Percentiles rank a stretch among this genome's conserved stretches.
phyloP scores from a whole-genome alignment of 2,329 filamentous ascomycete genomes.

The Ophiocordyceps camponoti-leonardi region DNA sequence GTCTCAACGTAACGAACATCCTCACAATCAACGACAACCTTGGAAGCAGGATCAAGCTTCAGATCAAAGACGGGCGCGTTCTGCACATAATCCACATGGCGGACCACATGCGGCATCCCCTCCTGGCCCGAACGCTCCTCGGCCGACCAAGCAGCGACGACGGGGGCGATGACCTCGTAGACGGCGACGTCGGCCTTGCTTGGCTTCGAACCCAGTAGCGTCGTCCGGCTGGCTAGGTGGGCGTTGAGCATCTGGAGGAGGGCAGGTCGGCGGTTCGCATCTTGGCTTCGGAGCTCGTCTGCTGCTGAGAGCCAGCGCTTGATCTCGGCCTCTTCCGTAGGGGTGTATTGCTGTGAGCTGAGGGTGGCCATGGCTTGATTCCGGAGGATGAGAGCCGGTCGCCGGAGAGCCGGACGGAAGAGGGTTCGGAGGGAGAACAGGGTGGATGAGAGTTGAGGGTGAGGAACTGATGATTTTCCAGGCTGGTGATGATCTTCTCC shows the following conservation, averaged over 20 bases:
- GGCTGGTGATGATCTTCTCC: no score
- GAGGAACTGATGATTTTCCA: no score
- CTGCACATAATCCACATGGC: slow-evolving; percentile 87
- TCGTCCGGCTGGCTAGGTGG: slow-evolving; percentile 77
- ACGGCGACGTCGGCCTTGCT: slow-evolving; percentile 74
- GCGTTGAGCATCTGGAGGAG: slow-evolving; percentile 69
- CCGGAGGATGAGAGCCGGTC: slow-evolving; percentile 7
- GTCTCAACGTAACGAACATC: slow-evolving; percentile 60
- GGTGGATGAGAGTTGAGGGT: neutral
- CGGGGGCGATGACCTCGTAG: slow-evolving; percentile 60
- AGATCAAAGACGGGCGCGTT: slow-evolving; percentile 64
- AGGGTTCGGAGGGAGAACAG: slow-evolving; percentile 19
- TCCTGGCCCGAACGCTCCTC: slow-evolving; percentile 83
- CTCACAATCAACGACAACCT: slow-evolving; percentile 61
- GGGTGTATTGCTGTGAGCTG: slow-evolving; percentile 51
- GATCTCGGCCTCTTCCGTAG: slow-evolving; percentile 71
- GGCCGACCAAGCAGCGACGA: slow-evolving; percentile 62
- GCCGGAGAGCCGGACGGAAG: slow-evolving; percentile 10
- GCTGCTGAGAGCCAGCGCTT: slow-evolving; percentile 76
- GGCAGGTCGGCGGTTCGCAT: slow-evolving; percentile 36
- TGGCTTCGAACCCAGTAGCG: slow-evolving; percentile 75
- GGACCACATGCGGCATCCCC: slow-evolving; percentile 80
- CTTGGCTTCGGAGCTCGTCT: slow-evolving; percentile 40
- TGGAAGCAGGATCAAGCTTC: slow-evolving; percentile 51
- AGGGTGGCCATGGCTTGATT: slow-evolving; percentile 43